phyloP scores from a whole-genome alignment of 1,139 yeast genomes.

The Candida mesenterica region DNA sequence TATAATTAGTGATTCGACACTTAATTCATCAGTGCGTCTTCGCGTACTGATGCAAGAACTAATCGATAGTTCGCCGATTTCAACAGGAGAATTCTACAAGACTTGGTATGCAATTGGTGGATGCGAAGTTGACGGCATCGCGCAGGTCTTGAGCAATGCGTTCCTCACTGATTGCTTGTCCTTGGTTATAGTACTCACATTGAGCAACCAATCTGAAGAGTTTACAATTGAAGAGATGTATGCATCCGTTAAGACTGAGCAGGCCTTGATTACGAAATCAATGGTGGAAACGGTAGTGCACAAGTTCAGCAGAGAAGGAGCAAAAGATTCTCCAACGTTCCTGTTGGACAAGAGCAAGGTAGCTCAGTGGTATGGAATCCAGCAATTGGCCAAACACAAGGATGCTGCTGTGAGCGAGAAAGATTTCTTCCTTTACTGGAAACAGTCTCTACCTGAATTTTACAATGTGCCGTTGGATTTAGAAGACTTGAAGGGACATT shows the following conservation, averaged over 20 bases:
- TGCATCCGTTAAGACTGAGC: constrained; percentile 18
- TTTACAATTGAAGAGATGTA: constrained; percentile 23
- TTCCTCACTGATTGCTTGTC: constrained; percentile 34
- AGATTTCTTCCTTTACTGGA: constrained; percentile 64
- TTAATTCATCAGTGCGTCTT: neutral
- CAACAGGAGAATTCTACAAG: constrained; percentile 49
- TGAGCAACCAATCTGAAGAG: constrained; percentile 38
- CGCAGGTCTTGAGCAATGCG: constrained; percentile 24
- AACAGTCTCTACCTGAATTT: constrained; percentile 62
- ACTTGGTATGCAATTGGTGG: constrained; percentile 62
- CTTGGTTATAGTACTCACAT: constrained; percentile 48
- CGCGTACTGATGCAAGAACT: constrained; percentile 36
- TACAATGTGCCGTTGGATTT: constrained; percentile 58
- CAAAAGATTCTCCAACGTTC: constrained; percentile 24
- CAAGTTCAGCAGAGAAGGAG: constrained; percentile 36
- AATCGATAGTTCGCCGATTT: constrained; percentile 51
- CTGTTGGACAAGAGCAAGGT: constrained; percentile 42
- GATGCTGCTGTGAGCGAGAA: constrained; percentile 27
- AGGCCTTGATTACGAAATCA: constrained; percentile 19
- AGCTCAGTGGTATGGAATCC: constrained; percentile 60
- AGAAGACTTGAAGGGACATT: constrained; percentile 52
- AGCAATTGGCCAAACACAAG: constrained; percentile 43
- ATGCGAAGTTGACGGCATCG: constrained; percentile 40
- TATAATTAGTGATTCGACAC: constrained; percentile 8
- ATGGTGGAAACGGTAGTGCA: constrained; percentile 47